These are phyloP conservation scores for Fusarium falciforme DNA, from an alignment of 2,329 filamentous ascomycete genomes.

Conservation along the genomic window DNA sequence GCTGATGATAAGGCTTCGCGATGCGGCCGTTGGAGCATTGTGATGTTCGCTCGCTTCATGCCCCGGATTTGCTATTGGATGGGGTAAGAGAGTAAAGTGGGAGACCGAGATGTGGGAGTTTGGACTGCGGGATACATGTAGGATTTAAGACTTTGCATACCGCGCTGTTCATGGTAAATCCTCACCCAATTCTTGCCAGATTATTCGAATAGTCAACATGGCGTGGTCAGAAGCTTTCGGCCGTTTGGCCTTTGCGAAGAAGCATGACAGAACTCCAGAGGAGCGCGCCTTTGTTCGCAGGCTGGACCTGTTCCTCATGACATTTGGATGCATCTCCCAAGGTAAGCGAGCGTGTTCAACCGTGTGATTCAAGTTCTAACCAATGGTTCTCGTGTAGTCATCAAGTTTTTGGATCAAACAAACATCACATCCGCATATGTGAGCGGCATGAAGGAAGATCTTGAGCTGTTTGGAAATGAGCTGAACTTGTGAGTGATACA, in stretches of 20 bases:
- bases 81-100: not conserved
- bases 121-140: not conserved
- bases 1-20: not conserved
- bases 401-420: not conserved
- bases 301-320: not conserved
- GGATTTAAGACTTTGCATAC: not conserved
- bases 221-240: not conserved
- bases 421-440: not conserved
- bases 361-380: too few species aligned
- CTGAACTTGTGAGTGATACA: not conserved
- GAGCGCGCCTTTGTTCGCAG: not conserved
- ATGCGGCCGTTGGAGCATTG: not conserved
- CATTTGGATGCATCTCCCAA: not conserved
- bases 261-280: not conserved
- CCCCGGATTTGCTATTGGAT: not conserved
- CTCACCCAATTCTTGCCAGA: not conserved
- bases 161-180: not conserved
- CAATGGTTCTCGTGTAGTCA: not conserved
- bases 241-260: not conserved
- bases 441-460: not conserved
- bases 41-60: not conserved
- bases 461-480: not conserved
- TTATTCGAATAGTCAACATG: not conserved
- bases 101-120: not conserved
- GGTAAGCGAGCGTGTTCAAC: too few species aligned